Evolutionary conservation across 1,139 yeast species (phyloP).

Genomic region (Geotrichum carabidarum): DNA sequence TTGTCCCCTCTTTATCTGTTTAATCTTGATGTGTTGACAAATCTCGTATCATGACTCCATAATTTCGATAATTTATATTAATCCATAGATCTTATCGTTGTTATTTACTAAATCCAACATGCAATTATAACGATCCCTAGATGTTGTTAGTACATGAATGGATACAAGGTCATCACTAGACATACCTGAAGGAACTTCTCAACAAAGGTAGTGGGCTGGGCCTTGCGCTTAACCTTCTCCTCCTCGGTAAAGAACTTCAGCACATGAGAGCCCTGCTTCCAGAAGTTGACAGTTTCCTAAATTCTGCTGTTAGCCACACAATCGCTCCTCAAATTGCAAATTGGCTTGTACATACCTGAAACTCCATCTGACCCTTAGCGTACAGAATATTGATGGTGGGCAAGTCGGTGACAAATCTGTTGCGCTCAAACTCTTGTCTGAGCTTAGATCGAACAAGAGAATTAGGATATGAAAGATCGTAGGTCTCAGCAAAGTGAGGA

Average conservation of each 20-base stretch:
- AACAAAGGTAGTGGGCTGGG: slow-evolving; percentile 43
- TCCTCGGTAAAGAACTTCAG: slow-evolving; percentile 74
- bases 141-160: slow-evolving; percentile 3
- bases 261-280: slow-evolving; percentile 88
- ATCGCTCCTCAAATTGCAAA: background rate
- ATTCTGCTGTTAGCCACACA: background rate
- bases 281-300: slow-evolving; percentile 70
- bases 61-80: background rate
- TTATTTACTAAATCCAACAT: background rate
- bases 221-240: slow-evolving; percentile 37
- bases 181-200: slow-evolving; percentile 54
- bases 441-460: slow-evolving; percentile 74
- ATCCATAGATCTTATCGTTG: background rate
- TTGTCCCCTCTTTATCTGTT: background rate
- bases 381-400: slow-evolving; percentile 62
- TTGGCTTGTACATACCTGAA: slow-evolving; percentile 42
- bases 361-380: slow-evolving; percentile 87
- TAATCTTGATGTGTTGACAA: too few relatives aligned
- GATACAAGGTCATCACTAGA: background rate
- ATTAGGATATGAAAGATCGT: slow-evolving; percentile 81
- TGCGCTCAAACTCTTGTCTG: slow-evolving; percentile 86
- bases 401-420: slow-evolving; percentile 64
- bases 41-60: too few relatives aligned
- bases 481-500: slow-evolving; percentile 49
- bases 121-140: slow-evolving; percentile 11